phyloP scores from a whole-genome alignment of 179 eudicot genomes.

The Beta lomatogona region DNA sequence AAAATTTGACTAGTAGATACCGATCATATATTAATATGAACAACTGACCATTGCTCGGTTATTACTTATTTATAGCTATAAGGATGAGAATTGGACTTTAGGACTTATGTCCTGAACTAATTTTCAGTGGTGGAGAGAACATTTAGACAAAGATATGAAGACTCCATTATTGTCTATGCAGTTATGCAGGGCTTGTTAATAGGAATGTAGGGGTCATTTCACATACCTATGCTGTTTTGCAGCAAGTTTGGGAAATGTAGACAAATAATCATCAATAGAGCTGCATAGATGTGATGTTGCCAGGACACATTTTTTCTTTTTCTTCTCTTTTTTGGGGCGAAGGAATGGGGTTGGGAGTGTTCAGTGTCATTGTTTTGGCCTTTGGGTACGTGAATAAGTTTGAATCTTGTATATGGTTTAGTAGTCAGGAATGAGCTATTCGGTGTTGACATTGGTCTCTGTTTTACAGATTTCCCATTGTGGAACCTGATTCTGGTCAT shows the following conservation, averaged over 20 bases:
- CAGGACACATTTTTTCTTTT: neutral
- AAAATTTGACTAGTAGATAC: no score
- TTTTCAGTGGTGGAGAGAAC: neutral
- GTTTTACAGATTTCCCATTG: conserved; percentile 79
- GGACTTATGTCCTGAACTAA: neutral
- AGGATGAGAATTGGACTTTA: neutral
- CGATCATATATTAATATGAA: no score
- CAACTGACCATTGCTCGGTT: no score
- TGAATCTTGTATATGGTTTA: neutral
- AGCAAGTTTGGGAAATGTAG: neutral
- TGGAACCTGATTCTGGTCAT: conserved; percentile 98
- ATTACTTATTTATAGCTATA: neutral
- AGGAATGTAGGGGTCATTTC: neutral
- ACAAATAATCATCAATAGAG: neutral
- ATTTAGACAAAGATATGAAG: neutral
- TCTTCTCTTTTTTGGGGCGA: neutral
- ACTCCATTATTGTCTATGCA: neutral
- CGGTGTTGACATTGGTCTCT: conserved; percentile 5
- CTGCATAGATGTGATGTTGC: neutral
- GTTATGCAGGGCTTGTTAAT: conserved; percentile 1
- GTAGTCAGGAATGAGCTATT: neutral
- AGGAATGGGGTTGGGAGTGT: neutral
- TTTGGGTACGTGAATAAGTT: neutral
- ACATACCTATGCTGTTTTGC: neutral
- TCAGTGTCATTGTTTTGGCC: conserved; percentile 5